Evolutionary conservation across 140 eudicot genomes (phyloP), one percentile per base, ranked within the genome.

Genomic region (Flaveria floridana): DNA sequence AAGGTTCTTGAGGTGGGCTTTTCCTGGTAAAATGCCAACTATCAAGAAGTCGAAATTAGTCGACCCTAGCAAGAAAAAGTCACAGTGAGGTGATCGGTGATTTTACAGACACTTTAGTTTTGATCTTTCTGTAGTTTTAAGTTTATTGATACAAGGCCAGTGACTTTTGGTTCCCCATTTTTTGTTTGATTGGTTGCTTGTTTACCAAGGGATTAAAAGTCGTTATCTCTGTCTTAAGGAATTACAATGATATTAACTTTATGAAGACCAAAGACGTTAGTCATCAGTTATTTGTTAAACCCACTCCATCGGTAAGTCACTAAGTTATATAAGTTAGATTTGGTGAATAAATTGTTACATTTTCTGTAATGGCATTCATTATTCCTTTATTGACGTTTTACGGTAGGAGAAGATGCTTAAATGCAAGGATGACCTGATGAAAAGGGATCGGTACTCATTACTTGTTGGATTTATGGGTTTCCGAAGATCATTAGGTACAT

Each of bases 21-120:
- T 92, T 74, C 98, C 98, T 0, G 96, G 98, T 64, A 92, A 86
- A 75, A 92, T 92, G 95, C 98, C 98, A 1, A 73, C 83, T 23
- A 78, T 89, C 65, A 87, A 77, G 70, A 86, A 92, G 83, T 73
- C 73, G 3, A 88, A 89, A 75, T 64, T 67, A 61, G 42, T 23
- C 0, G 88, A 48, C 18, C 89, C 59, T 21, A 81, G 57, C 39
- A 81, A 47, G 81, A 87, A 88, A 61, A 88, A 91, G 75, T 61
- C 79, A 25, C 73, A 77, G 9, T 82, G 76, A 76, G 63, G 0
- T 48, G n/a, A 3, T 48, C 11, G 16, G 55, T 28, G 53, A n/a
- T 30, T 46, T 51, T 64, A 50, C 25, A 56, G 65, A 75, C 44
- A 25, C 23, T 55, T 56, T 68, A 10, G 61, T 59, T 66, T 39